These are phyloP conservation scores for Geranium incanum DNA, from an alignment of 441 rosid species.

Conservation along the genomic window DNA sequence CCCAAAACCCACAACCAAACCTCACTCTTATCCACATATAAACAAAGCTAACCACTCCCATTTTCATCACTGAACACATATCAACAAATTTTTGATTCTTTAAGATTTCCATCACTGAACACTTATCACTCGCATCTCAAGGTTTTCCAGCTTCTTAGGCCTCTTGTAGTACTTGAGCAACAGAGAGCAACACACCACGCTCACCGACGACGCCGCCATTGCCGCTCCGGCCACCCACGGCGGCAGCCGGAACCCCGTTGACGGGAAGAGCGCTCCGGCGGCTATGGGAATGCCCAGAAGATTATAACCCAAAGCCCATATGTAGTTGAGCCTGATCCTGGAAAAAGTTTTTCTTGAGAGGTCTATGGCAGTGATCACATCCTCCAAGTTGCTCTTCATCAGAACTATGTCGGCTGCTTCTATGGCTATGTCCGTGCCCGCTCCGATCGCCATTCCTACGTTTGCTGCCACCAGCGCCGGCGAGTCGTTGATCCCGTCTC, in stretches of 20 bases:
- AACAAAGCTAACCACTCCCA: background rate
- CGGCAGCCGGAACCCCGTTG: slow-evolving; percentile 61
- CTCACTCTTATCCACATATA: background rate
- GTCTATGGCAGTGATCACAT: slow-evolving; percentile 79
- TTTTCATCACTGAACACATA: slow-evolving; percentile 30
- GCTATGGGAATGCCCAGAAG: slow-evolving; percentile 76
- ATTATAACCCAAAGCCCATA: slow-evolving; percentile 86
- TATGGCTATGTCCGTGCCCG: slow-evolving; percentile 27
- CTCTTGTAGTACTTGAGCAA: slow-evolving; percentile 63
- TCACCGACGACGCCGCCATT: slow-evolving; percentile 94
- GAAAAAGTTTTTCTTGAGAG: slow-evolving; percentile 73
- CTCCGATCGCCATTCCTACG: slow-evolving; percentile 93
- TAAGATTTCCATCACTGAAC: slow-evolving; percentile 25
- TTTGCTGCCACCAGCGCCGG: slow-evolving; percentile 87
- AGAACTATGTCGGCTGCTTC: slow-evolving; percentile 91
- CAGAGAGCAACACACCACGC: slow-evolving; percentile 83
- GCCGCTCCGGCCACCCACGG: slow-evolving; percentile 98
- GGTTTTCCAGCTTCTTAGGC: slow-evolving; percentile 49
- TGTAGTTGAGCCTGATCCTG: slow-evolving; percentile 76
- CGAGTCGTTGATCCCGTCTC: slow-evolving; percentile 88
- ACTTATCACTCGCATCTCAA: slow-evolving; percentile 44
- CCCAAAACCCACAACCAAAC: background rate
- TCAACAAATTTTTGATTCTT: background rate
- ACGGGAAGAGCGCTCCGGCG: slow-evolving; percentile 73
- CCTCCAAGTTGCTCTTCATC: slow-evolving; percentile 81